These are phyloP conservation scores for Quercus phellos DNA, from an alignment of 331 rosid species.

Conservation along the genomic window DNA sequence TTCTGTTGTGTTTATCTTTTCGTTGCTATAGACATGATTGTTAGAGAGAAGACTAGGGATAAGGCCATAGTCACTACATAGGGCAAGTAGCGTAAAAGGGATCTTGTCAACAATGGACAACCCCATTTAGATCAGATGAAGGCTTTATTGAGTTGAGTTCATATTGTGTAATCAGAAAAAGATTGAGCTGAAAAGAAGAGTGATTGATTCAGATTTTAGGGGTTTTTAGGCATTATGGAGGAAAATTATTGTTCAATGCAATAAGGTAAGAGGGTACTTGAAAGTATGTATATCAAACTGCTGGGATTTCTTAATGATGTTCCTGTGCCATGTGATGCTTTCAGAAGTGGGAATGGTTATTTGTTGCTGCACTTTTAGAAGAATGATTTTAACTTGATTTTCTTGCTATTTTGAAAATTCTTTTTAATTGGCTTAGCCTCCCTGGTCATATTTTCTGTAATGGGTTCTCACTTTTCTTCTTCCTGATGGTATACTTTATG, in stretches of 20 bases:
- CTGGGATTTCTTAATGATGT: background rate
- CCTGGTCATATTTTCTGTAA: background rate
- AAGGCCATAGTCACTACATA: background rate
- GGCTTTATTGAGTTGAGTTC: too few relatives aligned
- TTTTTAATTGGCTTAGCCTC: background rate
- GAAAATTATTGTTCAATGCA: background rate
- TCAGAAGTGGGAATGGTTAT: background rate
- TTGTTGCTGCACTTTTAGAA: background rate
- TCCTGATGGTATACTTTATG: background rate
- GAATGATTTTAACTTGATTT: background rate
- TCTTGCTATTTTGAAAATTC: conserved; percentile 8
- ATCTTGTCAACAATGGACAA: background rate
- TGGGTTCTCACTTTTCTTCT: background rate
- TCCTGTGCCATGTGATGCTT: background rate
- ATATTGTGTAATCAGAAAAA: background rate
- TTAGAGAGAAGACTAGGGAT: background rate
- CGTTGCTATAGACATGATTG: background rate
- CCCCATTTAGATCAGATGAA: background rate
- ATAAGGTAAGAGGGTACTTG: background rate
- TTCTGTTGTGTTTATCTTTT: background rate
- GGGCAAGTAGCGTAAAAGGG: background rate
- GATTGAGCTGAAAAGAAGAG: background rate
- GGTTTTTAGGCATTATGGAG: background rate
- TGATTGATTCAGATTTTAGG: background rate
- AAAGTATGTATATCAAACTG: background rate